phyloP scores from a whole-genome alignment of 202 grass and related monocot genomes.

The Saccharum hybrid region DNA sequence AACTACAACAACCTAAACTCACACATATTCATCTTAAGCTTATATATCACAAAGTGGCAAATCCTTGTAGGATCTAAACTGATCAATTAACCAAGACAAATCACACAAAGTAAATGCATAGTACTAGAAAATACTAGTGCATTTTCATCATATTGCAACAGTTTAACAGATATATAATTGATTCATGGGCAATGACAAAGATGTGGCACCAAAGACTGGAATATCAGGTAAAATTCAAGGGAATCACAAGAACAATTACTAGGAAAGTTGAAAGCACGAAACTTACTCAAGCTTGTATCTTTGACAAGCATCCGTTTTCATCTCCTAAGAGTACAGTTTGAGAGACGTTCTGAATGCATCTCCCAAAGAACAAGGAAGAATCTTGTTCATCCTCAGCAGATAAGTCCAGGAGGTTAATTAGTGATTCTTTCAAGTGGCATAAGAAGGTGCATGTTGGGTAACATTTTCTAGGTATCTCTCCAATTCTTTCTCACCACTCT shows the following conservation, averaged over 20 bases:
- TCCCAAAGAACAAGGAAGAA: constrained; percentile 26
- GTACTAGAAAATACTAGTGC: constrained; percentile 1
- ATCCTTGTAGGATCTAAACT: constrained; percentile 18
- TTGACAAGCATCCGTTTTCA: background rate
- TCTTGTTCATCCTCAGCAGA: constrained; percentile 31
- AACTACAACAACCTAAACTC: constrained; percentile 27
- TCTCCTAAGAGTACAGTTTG: constrained; percentile 43
- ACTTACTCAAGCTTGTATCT: constrained; percentile 40
- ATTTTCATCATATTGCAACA: constrained; percentile 15
- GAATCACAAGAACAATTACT: constrained; percentile 10
- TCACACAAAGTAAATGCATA: constrained; percentile 30
- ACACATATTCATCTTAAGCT: background rate
- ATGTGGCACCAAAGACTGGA: constrained; percentile 10
- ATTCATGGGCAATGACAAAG: constrained; percentile 25
- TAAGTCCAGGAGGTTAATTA: constrained; percentile 9
- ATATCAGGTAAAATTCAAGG: constrained; percentile 33
- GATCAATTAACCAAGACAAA: constrained; percentile 5
- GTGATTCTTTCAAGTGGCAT: constrained; percentile 53
- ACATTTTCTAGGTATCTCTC: constrained; percentile 63
- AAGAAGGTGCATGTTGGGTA: constrained; percentile 55
- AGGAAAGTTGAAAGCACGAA: constrained; percentile 19
- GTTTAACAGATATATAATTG: constrained; percentile 15
- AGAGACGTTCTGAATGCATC: constrained; percentile 30
- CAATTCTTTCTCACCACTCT: constrained; percentile 65
- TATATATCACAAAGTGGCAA: constrained; percentile 11